Base-by-base conservation (phyloP, 1,139 yeast genomes). In the Pichia sp. region DNA sequence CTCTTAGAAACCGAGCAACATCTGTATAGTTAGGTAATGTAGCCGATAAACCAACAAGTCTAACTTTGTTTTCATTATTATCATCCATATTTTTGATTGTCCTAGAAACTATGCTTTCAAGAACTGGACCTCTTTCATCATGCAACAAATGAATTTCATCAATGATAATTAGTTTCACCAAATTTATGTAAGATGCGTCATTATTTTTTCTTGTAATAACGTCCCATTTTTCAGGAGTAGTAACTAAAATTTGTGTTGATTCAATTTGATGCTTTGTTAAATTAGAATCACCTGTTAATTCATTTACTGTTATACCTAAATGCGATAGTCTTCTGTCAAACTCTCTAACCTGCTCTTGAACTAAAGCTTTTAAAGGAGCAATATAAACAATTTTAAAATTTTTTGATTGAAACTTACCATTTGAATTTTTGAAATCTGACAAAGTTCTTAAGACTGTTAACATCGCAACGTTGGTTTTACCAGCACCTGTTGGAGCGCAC, bases 401-500 rank as follows among this genome's bases (percentile, higher is more conserved):
- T 42, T 74, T 71, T 42, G 79, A 64, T 40, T 75, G 71, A 8
- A 87, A 64, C 9, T 69, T 66, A 0, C 83, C 84, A 18, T 75
- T 69, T 0, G 64, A 65, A 46, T 73, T 67, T 56, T 84, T 71
- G 61, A 69, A 77, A 45, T 83, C 76, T 0, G 78, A 71, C 31
- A 89, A 66, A 0, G 86, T 71, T 47, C 84, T 73, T 28, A 90
- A 69, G 6, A 87, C 76, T 0, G 96, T 72, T 49, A 92, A 68
- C 79, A 92, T 75, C 0, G 98, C 98, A 34, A 90, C 95, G 65
- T 92, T 92, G 11, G 98, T 92, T 64, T 92, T 92, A 70, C 98
- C 98, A 3, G 97, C 97, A 68, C 98, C 98, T 0, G 98, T 92
- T 3, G 98, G 98, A 0, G 98, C 97, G 75, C 97, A 90, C 57